These are phyloP conservation scores for Suillus plorans DNA, from an alignment of 768 basidiomycete species.

Conservation along the genomic window DNA sequence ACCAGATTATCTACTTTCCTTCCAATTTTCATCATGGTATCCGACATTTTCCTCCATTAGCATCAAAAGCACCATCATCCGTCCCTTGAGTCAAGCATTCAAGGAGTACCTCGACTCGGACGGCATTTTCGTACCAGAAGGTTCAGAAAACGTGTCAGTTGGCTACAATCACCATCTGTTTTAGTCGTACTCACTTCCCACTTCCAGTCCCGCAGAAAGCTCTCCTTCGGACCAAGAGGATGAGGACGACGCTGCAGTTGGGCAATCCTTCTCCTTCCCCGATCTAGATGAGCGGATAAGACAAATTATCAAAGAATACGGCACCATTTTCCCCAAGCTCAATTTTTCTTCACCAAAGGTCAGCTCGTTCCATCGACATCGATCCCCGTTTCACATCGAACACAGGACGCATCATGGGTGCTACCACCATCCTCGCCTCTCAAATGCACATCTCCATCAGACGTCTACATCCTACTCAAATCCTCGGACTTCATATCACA, in stretches of 20 bases:
- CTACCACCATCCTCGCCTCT: too few relatives aligned
- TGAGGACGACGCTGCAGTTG: constrained; percentile 36
- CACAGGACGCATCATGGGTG: constrained; percentile 35
- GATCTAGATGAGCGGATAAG: constrained; percentile 76
- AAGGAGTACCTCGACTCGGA: constrained; percentile 74
- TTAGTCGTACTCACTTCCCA: constrained; percentile 36
- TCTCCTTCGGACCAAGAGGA: constrained; percentile 60
- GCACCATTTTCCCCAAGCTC: constrained; percentile 91
- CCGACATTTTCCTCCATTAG: constrained; percentile 60
- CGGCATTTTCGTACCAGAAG: constrained; percentile 74
- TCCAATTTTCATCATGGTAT: constrained; percentile 89
- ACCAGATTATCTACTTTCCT: constrained; percentile 57
- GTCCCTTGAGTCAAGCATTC: constrained; percentile 64
- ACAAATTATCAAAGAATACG: constrained; percentile 59
- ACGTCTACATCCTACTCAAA: too few relatives aligned
- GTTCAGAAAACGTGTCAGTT: constrained; percentile 74
- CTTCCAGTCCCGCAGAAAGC: constrained; percentile 48
- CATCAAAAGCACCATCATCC: constrained; percentile 74
- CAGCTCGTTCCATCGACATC: constrained; percentile 16
- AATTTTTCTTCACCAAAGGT: constrained; percentile 94
- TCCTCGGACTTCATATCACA: too few relatives aligned
- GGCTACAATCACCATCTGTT: neutral
- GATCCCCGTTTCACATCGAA: neutral
- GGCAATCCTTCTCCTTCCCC: constrained; percentile 65
- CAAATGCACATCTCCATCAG: too few relatives aligned